A percentile compares a stretch with the other conserved stretches of the same genome.
phyloP scores from a whole-genome alignment of 176 grass and related monocot species.

The Zizania latifolia region DNA sequence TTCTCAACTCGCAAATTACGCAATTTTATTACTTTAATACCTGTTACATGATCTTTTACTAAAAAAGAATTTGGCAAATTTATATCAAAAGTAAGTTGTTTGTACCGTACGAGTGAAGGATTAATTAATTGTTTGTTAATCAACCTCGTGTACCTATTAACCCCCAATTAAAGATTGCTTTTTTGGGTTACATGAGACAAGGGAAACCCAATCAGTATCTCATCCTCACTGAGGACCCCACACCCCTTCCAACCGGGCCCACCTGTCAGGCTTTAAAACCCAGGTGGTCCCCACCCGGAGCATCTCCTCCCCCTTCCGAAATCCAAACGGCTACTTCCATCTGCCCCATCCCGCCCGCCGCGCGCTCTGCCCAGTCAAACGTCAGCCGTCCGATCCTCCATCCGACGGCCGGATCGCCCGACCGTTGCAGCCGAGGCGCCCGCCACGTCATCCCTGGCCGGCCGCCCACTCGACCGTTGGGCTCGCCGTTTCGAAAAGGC shows the following conservation, averaged over 20 bases:
- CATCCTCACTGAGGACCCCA: not conserved
- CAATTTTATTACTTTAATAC: no score
- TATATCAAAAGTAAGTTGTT: no score
- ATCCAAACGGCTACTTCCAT: slow-evolving; percentile 17
- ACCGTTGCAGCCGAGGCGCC: slow-evolving; percentile 24
- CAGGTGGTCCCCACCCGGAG: not conserved
- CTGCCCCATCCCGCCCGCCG: no score
- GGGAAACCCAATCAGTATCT: not conserved
- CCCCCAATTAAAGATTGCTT: not conserved
- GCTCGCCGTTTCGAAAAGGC: slow-evolving; percentile 30
- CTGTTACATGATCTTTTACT: no score
- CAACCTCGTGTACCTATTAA: no score
- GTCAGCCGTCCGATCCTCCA: not conserved
- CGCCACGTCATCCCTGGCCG: slow-evolving; percentile 13
- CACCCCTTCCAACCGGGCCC: not conserved
- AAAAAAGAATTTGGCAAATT: no score
- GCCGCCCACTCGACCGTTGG: slow-evolving; percentile 40
- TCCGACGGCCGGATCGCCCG: not conserved
- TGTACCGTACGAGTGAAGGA: no score
- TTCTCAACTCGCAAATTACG: no score
- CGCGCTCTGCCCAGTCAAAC: slow-evolving; percentile 26
- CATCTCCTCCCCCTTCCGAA: not conserved
- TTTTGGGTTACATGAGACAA: not conserved
- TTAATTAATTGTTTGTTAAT: no score
- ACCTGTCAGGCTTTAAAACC: not conserved